Evolutionary conservation across 345 rosid species (phyloP), one percentile per base, ranked within the genome.

Genomic region (Excoecaria cochinchinensis): DNA sequence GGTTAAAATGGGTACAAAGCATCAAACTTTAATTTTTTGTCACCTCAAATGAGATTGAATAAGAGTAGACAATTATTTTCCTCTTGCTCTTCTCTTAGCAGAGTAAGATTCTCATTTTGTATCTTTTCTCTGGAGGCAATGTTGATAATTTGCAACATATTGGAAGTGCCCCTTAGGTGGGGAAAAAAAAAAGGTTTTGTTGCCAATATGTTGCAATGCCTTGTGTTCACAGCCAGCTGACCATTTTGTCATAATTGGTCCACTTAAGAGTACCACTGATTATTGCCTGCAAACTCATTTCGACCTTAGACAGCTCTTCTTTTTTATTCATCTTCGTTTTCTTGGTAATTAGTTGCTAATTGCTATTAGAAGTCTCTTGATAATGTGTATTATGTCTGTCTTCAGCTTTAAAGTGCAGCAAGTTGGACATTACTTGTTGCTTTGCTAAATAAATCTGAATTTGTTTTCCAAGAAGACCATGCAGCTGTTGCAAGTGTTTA

Each of bases 31-130:
- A 71, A 50, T 81, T 82, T 81, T 82, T 85, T 77, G 81, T 69
- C 67, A 68, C 79, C 78, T 72, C 76, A 31, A 31, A 83, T 87
- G 93, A 87, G 82, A 82, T 74, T 87, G 22, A 81, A 85, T 74
- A 83, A 85, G 85, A 74, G 68, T 53, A 73, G 89, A 57, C 87
- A 83, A 79, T 87, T 86, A 84, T 85, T 86, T 68, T 91, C 90
- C 67, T 83, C 90, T 73, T 86, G 90, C 76, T 84, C 87, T 81
- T 85, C 88, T 79, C 89, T 76, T 74, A 81, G 65, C 82, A 80
- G 86, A 82, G 90, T 89, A 84, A 84, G 57, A 56, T 63, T 65
- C 63, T 31, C 16, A 61, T 67, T 73, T 39, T 53, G 19, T 17
- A n/a, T 71, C 46, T 73, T 63, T 65, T 52, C 46, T 44, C 61